A percentile compares a stretch with the other conserved stretches of the same genome.
phyloP scores from a whole-genome alignment of 2,329 filamentous ascomycete species.

The Ascochyta rabiei region DNA sequence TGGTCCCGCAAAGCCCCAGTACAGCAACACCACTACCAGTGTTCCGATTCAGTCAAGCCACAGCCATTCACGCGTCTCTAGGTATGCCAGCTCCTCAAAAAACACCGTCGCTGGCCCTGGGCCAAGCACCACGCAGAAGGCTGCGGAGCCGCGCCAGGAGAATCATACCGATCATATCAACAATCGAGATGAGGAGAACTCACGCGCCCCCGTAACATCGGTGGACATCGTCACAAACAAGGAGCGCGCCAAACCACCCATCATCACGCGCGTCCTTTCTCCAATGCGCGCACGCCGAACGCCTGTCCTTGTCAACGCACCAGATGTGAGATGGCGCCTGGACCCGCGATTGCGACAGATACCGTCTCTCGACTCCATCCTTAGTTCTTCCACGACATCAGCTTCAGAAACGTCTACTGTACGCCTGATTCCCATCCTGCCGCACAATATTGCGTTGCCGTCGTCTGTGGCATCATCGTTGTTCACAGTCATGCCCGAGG shows the following conservation, averaged over 20 bases:
- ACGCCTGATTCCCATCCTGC: neutral
- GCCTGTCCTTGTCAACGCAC: conserved; percentile 11
- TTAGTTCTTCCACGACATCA: neutral
- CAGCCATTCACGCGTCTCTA: neutral
- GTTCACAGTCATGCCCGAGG: neutral
- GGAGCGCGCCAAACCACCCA: conserved; percentile 2
- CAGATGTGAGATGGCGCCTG: conserved; percentile 5
- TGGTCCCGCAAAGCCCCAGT: neutral
- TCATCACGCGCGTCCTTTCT: conserved; percentile 1
- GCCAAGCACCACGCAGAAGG: neutral
- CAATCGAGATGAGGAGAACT: neutral
- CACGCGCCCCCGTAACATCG: no score
- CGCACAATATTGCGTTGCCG: neutral
- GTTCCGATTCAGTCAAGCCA: neutral
- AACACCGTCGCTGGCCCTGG: neutral
- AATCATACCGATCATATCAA: neutral
- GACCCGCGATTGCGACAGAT: neutral
- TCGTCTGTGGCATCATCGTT: neutral
- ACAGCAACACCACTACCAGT: neutral
- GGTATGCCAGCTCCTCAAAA: neutral
- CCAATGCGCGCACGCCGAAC: conserved; percentile 7
- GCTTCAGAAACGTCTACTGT: neutral
- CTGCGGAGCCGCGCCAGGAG: neutral
- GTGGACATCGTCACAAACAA: conserved; percentile 11
- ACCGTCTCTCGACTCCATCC: neutral